phyloP scores from a whole-genome alignment of 306 rosid species.

The Canavalia gladiata region DNA sequence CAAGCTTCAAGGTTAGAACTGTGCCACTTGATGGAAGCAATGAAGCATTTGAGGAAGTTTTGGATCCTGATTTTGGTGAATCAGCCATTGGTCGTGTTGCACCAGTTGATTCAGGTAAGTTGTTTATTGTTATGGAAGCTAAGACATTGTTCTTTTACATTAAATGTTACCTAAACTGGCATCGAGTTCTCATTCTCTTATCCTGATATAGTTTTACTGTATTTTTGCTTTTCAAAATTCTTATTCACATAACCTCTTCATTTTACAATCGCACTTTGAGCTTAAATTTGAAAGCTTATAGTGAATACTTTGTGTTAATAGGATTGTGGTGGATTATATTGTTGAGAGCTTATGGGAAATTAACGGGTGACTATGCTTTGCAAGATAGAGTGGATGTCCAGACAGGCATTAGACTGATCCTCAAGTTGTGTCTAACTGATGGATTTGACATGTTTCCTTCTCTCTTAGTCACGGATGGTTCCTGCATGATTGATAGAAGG shows the following conservation, averaged over 20 bases:
- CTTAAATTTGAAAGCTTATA: constrained; percentile 26
- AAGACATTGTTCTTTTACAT: constrained; percentile 4
- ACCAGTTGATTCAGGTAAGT: constrained; percentile 90
- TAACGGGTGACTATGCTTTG: constrained; percentile 82
- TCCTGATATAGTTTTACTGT: not conserved
- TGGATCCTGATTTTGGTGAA: constrained; percentile 97
- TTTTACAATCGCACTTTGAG: constrained; percentile 7
- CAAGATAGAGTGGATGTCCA: constrained; percentile 95
- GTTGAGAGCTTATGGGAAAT: constrained; percentile 94
- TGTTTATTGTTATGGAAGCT: constrained; percentile 16
- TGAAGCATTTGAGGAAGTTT: constrained; percentile 81
- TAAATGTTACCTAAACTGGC: not conserved
- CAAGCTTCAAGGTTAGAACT: constrained; percentile 84
- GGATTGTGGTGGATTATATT: constrained; percentile 97
- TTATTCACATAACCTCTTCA: not conserved
- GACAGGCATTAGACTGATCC: constrained; percentile 86
- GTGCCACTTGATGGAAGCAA: constrained; percentile 77
- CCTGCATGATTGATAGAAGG: constrained; percentile 98
- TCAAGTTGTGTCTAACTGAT: constrained; percentile 82
- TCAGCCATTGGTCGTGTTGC: constrained; percentile 98
- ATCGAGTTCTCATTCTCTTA: constrained; percentile 13
- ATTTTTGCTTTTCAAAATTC: not conserved
- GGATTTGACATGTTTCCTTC: constrained; percentile 98
- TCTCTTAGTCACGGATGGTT: constrained; percentile 86
- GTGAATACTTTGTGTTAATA: constrained; percentile 45